Evolutionary conservation across 73 alveolate species (phyloP), one percentile per base, ranked within the genome.

Genomic region (Blepharisma japonicum): DNA sequence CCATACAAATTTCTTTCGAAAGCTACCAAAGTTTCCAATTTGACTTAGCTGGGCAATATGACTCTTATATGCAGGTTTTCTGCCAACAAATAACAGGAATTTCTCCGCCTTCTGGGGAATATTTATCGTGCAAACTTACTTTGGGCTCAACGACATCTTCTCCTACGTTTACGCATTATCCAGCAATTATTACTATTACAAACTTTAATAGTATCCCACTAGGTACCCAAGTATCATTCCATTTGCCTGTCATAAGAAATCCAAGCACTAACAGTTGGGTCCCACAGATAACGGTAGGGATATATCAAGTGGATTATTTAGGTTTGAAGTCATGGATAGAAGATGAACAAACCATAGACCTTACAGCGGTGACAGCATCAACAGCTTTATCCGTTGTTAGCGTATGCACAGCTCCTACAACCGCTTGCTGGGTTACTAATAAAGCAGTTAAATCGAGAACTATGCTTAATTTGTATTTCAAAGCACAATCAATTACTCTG

Each of bases 101-200:
- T 14, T 9, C n/a, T 70, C 68, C 68, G 2, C 11, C 27, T 7
- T 25, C 20, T 70, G 80, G 66, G 0, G 66, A 70, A n/a, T 14
- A 23, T 7, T 7, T 70, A 18, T 7, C 20, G 4, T 70, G 80
- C 46, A 70, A 70, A 4, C 42, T 70, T n/a, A 70, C 68, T 47
- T 70, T 14, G 11, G 66, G 56, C 14, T 9, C 20, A 18, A 45
- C 46, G 25, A 11, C 25, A 2, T 18, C 66, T 14, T 54, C 80
- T 45, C 77, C 77, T 21, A 45, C 80, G 2, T 70, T 45, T 9
- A 18, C 23, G 23, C 66, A 70, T 70, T 48, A 70, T 45, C 80
- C 80, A 7, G 56, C 66, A 7, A 9, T 70, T 0, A 25, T 70
- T n/a, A 45, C 27, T 9, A 45, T 70, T 70, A 45, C 55, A 9